Percentiles rank a stretch among this genome's conserved stretches.
These are phyloP conservation scores for Coniosporium apollinis DNA, from an alignment of 495 filamentous ascomycete genomes.

Conservation along the genomic window DNA sequence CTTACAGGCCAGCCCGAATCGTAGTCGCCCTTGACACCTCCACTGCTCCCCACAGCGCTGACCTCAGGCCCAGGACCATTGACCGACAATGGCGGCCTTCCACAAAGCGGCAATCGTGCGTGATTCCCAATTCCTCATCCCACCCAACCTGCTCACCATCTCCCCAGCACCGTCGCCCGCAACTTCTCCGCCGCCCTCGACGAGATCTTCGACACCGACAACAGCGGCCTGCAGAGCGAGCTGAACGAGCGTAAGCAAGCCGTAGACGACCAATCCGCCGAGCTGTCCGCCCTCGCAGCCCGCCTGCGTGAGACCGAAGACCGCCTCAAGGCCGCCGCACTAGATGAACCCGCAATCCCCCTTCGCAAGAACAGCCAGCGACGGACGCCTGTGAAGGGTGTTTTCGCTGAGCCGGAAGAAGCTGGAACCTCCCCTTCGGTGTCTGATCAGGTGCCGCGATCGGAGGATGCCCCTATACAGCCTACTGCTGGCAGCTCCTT, in stretches of 20 bases:
- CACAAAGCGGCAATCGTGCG: constrained; percentile 68
- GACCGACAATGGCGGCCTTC: constrained; percentile 64
- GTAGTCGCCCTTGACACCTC: not conserved
- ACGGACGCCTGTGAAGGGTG: constrained; percentile 6
- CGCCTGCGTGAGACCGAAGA: constrained; percentile 72
- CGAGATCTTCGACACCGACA: constrained; percentile 65
- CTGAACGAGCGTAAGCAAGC: constrained; percentile 41
- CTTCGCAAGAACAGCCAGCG: constrained; percentile 11
- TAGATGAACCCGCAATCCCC: constrained; percentile 3
- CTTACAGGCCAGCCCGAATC: no score
- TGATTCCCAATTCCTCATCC: constrained; percentile 10
- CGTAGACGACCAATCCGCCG: constrained; percentile 55
- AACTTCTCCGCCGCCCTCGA: constrained; percentile 76
- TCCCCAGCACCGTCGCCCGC: constrained; percentile 61
- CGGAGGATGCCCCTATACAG: no score
- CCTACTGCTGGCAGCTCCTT: no score
- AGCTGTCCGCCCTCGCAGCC: constrained; percentile 73
- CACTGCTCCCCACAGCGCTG: not conserved
- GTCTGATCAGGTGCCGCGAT: no score
- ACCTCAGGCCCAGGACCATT: constrained; percentile 11
- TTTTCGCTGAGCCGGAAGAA: constrained; percentile 5
- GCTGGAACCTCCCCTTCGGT: no score
- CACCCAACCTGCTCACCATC: constrained; percentile 9
- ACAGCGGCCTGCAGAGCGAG: constrained; percentile 34
- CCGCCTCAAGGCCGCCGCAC: constrained; percentile 39